These are phyloP conservation scores for Fraxinus anomala DNA, from an alignment of 257 asterid species.

Conservation along the genomic window DNA sequence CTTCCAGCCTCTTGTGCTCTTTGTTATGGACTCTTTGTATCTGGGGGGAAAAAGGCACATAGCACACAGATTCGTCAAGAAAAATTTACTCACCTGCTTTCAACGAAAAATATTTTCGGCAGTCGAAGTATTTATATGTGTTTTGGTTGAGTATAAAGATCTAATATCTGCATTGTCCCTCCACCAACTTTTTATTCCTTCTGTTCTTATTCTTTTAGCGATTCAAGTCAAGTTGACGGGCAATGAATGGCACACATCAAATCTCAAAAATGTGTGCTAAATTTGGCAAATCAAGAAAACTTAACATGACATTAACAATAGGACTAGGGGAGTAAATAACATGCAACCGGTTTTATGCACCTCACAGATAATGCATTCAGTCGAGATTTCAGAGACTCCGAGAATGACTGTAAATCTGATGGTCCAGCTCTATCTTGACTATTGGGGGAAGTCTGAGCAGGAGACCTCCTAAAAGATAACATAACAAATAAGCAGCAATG, in stretches of 20 bases:
- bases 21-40: conserved; percentile 80
- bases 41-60: conserved; percentile 30
- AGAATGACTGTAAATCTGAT: conserved; percentile 75
- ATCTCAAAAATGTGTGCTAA: neutral
- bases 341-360: conserved; percentile 31
- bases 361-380: conserved; percentile 71
- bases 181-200: neutral
- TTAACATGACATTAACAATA: neutral
- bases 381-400: conserved; percentile 77
- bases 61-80: neutral
- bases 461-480: conserved; percentile 42
- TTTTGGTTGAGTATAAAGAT: neutral
- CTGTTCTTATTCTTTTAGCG: neutral
- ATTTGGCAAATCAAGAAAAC: neutral
- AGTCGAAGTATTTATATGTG: neutral
- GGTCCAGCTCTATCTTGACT: conserved; percentile 83
- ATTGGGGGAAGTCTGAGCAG: conserved; percentile 56
- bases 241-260: neutral
- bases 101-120: neutral
- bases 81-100: neutral
- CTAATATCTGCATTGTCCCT: neutral
- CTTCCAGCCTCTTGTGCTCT: conserved; percentile 95
- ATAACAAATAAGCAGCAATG: neutral
- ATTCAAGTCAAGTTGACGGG: conserved; percentile 17
- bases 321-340: conserved; percentile 4